A percentile compares a stretch with the other conserved stretches of the same genome.
Evolutionary conservation across 495 filamentous ascomycete species (phyloP).

Genomic region (Daldinia caldariorum): DNA sequence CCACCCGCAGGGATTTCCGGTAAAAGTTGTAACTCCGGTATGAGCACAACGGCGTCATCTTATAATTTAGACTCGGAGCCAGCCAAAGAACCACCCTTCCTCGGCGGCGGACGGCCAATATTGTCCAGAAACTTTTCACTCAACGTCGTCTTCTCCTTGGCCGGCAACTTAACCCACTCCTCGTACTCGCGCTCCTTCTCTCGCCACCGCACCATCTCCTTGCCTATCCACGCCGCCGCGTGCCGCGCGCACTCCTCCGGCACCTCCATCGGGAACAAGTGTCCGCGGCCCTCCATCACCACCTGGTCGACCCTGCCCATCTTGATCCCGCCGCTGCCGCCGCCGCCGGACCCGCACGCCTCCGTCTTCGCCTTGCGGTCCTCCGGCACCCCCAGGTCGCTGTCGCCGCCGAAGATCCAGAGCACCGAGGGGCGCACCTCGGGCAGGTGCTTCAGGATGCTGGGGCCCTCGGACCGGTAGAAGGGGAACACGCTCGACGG

Average conservation of each 20-base stretch:
- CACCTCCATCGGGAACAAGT: constrained; percentile 86
- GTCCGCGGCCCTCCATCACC: constrained; percentile 72
- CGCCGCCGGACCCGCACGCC: constrained; percentile 69
- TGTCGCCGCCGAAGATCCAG: constrained; percentile 79
- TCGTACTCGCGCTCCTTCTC: constrained; percentile 69
- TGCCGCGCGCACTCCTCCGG: constrained; percentile 71
- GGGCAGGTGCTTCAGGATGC: constrained; percentile 71
- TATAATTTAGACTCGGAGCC: constrained; percentile 41
- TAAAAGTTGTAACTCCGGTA: too few species aligned
- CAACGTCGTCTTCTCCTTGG: constrained; percentile 67
- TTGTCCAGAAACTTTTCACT: constrained; percentile 65
- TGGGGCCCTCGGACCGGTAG: constrained; percentile 76
- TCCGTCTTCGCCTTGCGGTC: constrained; percentile 65
- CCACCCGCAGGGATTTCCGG: too few species aligned
- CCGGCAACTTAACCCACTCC: constrained; percentile 60
- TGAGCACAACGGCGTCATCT: too few species aligned
- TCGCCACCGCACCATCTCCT: constrained; percentile 71
- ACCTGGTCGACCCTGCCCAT: constrained; percentile 77
- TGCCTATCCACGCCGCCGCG: constrained; percentile 68
- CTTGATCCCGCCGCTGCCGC: constrained; percentile 72
- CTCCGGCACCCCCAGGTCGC: constrained; percentile 66
- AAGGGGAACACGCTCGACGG: constrained; percentile 62
- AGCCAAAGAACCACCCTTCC: constrained; percentile 6
- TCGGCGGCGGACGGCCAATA: constrained; percentile 49
- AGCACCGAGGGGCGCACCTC: constrained; percentile 79